phyloP scores from a whole-genome alignment of 1,284 basidiomycete species.

The Marasmius sp. region DNA sequence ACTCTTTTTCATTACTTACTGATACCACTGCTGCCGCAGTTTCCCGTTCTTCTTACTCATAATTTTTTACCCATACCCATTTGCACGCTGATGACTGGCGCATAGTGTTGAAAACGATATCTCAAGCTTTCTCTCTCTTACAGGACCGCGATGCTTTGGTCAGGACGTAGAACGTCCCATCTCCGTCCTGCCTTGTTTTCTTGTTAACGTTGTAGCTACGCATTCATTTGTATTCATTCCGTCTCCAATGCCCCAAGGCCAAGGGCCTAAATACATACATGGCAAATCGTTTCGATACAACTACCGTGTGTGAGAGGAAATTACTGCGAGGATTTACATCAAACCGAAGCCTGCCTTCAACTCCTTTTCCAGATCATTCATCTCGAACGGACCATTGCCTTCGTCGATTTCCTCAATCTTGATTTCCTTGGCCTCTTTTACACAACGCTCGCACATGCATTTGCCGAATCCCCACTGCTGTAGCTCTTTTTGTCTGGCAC shows the following conservation, averaged over 20 bases:
- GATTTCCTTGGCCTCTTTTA: constrained; percentile 39
- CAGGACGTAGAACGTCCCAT: neutral
- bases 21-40: neutral
- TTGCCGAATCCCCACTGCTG: constrained; percentile 75
- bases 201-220: neutral
- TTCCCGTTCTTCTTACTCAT: neutral
- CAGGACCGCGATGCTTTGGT: neutral
- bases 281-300: no score
- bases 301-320: neutral
- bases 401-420: neutral
- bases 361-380: constrained; percentile 44
- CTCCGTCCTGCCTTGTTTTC: neutral
- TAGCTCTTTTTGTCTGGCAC: constrained; percentile 57
- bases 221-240: no score
- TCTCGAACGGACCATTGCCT: constrained; percentile 3
- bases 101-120: neutral
- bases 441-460: constrained; percentile 68
- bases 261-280: no score
- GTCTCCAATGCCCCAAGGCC: no score
- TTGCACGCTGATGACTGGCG: neutral
- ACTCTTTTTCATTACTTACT: neutral
- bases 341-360: constrained; percentile 51
- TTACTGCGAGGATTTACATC: constrained; percentile 21
- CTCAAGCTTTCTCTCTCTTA: neutral
- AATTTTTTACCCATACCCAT: neutral